These are phyloP conservation scores for Circinella minor DNA, from an alignment of 371 early-diverging fungal genomes.

Conservation along the genomic window DNA sequence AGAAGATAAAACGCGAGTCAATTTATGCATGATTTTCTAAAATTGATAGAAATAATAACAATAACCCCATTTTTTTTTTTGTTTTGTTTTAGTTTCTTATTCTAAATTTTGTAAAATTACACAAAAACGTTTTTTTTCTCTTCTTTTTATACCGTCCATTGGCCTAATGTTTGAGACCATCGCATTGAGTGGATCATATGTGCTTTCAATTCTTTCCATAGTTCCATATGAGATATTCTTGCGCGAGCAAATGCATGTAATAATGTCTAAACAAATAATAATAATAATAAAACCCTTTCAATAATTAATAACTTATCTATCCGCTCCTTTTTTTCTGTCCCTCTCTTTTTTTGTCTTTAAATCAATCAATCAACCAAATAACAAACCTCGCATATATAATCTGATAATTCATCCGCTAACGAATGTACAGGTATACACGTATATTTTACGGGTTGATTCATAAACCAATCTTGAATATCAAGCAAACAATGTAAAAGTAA, in stretches of 20 bases:
- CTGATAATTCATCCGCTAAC: slow-evolving; percentile 60
- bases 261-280: slow-evolving; percentile 43
- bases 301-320: not conserved
- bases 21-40: slow-evolving; percentile 61
- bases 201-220: slow-evolving; percentile 57
- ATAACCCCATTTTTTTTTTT: not conserved
- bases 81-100: not conserved
- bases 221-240: slow-evolving; percentile 40
- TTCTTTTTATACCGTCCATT: slow-evolving; percentile 55
- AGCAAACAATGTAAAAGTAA: slow-evolving; percentile 52
- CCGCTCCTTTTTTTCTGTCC: not conserved
- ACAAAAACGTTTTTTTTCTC: too few species aligned
- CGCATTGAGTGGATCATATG: slow-evolving; percentile 49
- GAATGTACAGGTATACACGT: slow-evolving; percentile 48
- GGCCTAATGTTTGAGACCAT: slow-evolving; percentile 58
- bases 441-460: slow-evolving; percentile 56
- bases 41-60: not conserved
- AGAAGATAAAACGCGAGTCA: slow-evolving; percentile 55
- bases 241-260: slow-evolving; percentile 64
- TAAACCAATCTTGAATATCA: slow-evolving; percentile 59
- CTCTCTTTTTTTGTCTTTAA: not conserved
- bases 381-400: slow-evolving; percentile 58
- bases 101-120: too few species aligned
- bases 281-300: not conserved
- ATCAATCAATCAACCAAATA: too few species aligned